Percentiles rank a stretch among this genome's conserved stretches.
Conservation (phyloP, 2,329 filamentous ascomycete genomes). For the Coniochaeta sp. region DNA sequence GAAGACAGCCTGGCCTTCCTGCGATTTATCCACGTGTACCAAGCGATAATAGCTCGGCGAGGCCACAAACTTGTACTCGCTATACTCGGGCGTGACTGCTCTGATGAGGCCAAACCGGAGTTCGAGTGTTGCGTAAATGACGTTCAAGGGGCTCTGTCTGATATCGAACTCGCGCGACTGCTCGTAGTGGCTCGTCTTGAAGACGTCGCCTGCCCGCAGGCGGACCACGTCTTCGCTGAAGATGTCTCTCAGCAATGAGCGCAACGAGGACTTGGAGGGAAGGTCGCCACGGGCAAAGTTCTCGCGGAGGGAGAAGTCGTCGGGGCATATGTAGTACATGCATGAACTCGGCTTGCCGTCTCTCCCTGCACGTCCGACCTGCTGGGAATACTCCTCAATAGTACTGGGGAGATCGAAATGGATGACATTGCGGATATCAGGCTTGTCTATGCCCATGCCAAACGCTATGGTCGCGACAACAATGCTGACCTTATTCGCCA, state of each 20-base stretch:
- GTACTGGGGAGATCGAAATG: slow-evolving; percentile 2
- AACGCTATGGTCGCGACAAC: slow-evolving; percentile 51
- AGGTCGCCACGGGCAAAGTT: slow-evolving; percentile 53
- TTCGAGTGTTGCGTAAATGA: slow-evolving; percentile 55
- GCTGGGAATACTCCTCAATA: slow-evolving; percentile 5
- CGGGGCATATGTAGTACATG: slow-evolving; percentile 48
- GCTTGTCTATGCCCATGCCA: slow-evolving; percentile 53
- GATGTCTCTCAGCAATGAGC: slow-evolving; percentile 40
- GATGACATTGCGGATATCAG: slow-evolving; percentile 42
- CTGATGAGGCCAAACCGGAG: slow-evolving; percentile 49
- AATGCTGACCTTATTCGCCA: slow-evolving; percentile 35
- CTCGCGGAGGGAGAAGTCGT: slow-evolving; percentile 52
- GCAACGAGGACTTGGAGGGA: slow-evolving; percentile 43
- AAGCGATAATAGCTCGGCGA: slow-evolving; percentile 21
- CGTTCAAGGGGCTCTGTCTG: slow-evolving; percentile 36
- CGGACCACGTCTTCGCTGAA: slow-evolving; percentile 29
- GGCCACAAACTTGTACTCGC: slow-evolving; percentile 42
- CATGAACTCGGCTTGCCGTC: slow-evolving; percentile 47
- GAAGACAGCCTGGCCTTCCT: slow-evolving; percentile 36
- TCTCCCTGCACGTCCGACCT: slow-evolving; percentile 28
- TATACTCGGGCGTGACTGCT: slow-evolving; percentile 50
- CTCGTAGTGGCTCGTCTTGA: slow-evolving; percentile 36
- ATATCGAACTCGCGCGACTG: slow-evolving; percentile 48
- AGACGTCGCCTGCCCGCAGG: slow-evolving; percentile 29
- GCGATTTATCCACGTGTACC: slow-evolving; percentile 27